Conservation (phyloP, 768 basidiomycete species). For the Dictyophora rubrovolvata region DNA sequence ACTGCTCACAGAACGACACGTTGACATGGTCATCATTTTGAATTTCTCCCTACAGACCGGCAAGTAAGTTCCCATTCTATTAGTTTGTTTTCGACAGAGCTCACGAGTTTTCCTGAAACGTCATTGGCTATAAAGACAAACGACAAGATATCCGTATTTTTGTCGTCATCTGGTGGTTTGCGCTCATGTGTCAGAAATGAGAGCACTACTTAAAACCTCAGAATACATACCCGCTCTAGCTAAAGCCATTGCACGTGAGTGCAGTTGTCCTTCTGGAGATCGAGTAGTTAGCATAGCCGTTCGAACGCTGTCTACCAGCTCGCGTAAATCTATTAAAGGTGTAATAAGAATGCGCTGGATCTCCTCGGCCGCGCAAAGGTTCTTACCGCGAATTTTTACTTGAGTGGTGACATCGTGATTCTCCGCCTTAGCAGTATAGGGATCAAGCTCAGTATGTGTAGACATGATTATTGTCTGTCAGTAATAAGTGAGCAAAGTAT, state of each 20-base stretch:
- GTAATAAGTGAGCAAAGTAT: neutral
- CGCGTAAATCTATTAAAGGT: constrained; percentile 62
- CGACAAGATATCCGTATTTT: constrained; percentile 14
- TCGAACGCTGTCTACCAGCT: constrained; percentile 50
- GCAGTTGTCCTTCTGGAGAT: constrained; percentile 52
- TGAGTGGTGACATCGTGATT: constrained; percentile 44
- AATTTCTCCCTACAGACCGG: constrained; percentile 45
- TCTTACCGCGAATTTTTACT: constrained; percentile 41
- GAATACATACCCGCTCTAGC: constrained; percentile 25
- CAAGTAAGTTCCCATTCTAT: neutral
- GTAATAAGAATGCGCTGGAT: neutral
- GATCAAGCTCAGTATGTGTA: constrained; percentile 40
- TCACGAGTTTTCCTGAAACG: constrained; percentile 49
- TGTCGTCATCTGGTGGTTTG: neutral
- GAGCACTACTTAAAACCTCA: too few relatives aligned
- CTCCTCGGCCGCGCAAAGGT: too few relatives aligned
- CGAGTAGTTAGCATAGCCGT: constrained; percentile 76
- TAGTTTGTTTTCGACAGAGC: too few relatives aligned
- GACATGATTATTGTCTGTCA: constrained; percentile 8
- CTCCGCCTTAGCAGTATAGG: constrained; percentile 59
- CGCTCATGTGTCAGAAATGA: too few relatives aligned
- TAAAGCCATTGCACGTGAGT: constrained; percentile 75
- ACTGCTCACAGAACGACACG: constrained; percentile 62
- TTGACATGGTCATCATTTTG: constrained; percentile 70
- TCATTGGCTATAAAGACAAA: constrained; percentile 70